A percentile compares a stretch with the other conserved stretches of the same genome.
These are phyloP conservation scores for Hyphopichia fennica DNA, from an alignment of 1,139 yeast species.

Conservation along the genomic window DNA sequence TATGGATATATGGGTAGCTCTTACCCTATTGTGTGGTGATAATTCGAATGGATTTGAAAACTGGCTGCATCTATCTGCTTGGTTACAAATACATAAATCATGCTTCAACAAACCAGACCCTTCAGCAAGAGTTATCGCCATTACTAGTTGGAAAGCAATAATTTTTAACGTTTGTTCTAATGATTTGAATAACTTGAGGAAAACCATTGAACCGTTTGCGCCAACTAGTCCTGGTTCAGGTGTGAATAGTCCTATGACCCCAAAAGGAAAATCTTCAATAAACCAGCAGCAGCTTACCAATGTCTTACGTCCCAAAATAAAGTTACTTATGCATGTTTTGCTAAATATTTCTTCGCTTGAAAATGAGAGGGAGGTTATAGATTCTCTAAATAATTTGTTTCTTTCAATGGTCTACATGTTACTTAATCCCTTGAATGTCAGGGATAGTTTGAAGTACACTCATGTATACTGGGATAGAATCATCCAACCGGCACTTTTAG, in stretches of 20 bases:
- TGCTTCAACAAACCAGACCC: slow-evolving; percentile 28
- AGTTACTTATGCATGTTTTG: slow-evolving; percentile 29
- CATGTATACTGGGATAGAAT: slow-evolving; percentile 42
- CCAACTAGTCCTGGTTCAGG: background rate
- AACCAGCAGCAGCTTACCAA: slow-evolving; percentile 14
- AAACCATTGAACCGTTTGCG: slow-evolving; percentile 17
- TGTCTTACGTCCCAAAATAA: slow-evolving; percentile 26
- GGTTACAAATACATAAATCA: slow-evolving; percentile 34
- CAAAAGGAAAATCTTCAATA: slow-evolving; percentile 10
- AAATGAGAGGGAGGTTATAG: slow-evolving; percentile 25
- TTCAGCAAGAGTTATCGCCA: slow-evolving; percentile 27
- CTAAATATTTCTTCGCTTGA: slow-evolving; percentile 22
- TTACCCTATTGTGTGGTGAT: slow-evolving; percentile 32
- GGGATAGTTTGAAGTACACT: slow-evolving; percentile 23
- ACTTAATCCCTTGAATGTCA: slow-evolving; percentile 22
- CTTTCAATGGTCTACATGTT: slow-evolving; percentile 34
- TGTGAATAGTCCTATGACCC: slow-evolving; percentile 4
- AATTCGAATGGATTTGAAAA: slow-evolving; percentile 25
- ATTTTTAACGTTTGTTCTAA: slow-evolving; percentile 35
- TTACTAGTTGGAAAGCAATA: slow-evolving; percentile 40
- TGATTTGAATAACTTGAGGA: slow-evolving; percentile 27
- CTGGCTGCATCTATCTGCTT: slow-evolving; percentile 31
- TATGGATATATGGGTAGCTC: slow-evolving; percentile 45
- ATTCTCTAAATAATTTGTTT: slow-evolving; percentile 29
- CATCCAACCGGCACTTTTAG: slow-evolving; percentile 30